phyloP scores from a whole-genome alignment of 768 basidiomycete genomes.

The Rhizopogon vinicolor region DNA sequence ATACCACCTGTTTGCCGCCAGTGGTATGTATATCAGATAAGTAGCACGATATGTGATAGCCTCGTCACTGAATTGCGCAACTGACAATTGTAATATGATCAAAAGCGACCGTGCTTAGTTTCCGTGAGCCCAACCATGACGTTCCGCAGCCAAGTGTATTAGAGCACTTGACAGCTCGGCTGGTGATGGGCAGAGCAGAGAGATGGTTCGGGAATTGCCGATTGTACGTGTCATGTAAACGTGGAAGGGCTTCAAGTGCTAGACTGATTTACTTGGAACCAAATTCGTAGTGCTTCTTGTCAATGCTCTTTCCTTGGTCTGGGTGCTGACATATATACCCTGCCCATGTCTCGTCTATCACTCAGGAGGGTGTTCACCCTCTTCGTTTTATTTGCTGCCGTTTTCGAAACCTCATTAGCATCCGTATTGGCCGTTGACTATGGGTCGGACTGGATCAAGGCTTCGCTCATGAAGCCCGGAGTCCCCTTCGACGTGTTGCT shows the following conservation, averaged over 20 bases:
- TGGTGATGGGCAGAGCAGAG: too few relatives aligned
- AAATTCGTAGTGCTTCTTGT: not conserved
- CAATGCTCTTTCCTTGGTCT: not conserved
- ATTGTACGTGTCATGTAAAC: not conserved
- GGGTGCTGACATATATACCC: not conserved
- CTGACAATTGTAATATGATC: too few relatives aligned
- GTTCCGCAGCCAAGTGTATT: too few relatives aligned
- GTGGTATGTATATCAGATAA: too few relatives aligned
- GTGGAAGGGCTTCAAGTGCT: not conserved
- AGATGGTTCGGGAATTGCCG: not conserved
- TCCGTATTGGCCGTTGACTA: conserved; percentile 96
- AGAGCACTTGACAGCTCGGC: too few relatives aligned
- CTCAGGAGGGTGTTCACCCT: conserved; percentile 22
- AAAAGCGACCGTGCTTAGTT: too few relatives aligned
- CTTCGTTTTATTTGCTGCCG: conserved; percentile 15
- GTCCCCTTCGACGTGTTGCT: conserved; percentile 93
- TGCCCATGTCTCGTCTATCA: conserved; percentile 17
- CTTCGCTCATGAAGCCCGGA: conserved; percentile 91
- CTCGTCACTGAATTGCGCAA: too few relatives aligned
- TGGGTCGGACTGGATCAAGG: conserved; percentile 97
- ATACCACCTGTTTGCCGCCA: too few relatives aligned
- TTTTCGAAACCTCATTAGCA: conserved; percentile 41
- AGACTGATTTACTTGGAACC: not conserved
- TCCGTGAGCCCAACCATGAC: too few relatives aligned
- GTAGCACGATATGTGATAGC: too few relatives aligned